Conservation (phyloP, 352 stramenopile genomes). For the Pythium myriotylum region DNA sequence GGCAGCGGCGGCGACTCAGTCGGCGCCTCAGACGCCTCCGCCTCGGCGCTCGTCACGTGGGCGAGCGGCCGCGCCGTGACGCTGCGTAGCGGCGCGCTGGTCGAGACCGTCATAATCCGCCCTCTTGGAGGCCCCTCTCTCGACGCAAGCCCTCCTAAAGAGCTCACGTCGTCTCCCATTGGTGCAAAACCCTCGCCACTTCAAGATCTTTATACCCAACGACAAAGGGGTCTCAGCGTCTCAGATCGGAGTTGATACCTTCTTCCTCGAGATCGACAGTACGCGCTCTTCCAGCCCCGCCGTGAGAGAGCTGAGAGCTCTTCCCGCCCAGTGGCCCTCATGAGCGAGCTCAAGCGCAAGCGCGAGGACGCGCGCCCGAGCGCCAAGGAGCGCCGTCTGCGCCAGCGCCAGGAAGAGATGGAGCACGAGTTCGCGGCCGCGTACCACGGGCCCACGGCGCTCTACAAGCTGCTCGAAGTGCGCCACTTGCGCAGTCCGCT, state of each 20-base stretch:
- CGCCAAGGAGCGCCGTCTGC: constrained; percentile 47
- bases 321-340: constrained; percentile 8
- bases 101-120: constrained; percentile 24
- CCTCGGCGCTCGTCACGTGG: constrained; percentile 22
- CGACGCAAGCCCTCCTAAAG: too few species aligned
- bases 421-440: constrained; percentile 80
- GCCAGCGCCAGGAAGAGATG: constrained; percentile 71
- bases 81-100: constrained; percentile 26
- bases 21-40: background rate
- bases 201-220: constrained; percentile 26
- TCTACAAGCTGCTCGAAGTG: constrained; percentile 86
- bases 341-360: constrained; percentile 11
- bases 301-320: too few species aligned
- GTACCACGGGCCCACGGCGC: constrained; percentile 72
- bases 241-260: constrained; percentile 26
- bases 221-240: too few species aligned
- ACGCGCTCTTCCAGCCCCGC: too few species aligned
- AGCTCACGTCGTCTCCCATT: background rate
- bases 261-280: too few species aligned
- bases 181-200: constrained; percentile 19
- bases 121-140: background rate
- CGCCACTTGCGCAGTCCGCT: constrained; percentile 70
- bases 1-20: background rate
- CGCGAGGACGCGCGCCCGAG: constrained; percentile 49
- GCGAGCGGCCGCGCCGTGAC: constrained; percentile 32